Percentiles rank a stretch among this genome's conserved stretches.
These are phyloP conservation scores for Xylaria sp. DNA, from an alignment of 2,329 filamentous ascomycete genomes.

Conservation along the genomic window DNA sequence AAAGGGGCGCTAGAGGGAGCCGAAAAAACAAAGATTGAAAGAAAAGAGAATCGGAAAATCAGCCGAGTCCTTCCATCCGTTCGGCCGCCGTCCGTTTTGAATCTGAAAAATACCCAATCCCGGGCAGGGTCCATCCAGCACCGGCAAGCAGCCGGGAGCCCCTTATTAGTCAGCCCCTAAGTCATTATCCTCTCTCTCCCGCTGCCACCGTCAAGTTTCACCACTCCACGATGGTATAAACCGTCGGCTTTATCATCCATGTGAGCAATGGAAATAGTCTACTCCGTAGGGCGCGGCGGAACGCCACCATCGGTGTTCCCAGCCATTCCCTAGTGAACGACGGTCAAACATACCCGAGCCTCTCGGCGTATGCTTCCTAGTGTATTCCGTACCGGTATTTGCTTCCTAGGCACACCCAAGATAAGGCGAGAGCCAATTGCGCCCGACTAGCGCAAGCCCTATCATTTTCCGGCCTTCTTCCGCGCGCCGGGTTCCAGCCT, in stretches of 20 bases:
- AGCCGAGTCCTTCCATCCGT: too few relatives aligned
- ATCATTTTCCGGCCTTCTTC: neutral
- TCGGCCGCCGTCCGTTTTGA: neutral
- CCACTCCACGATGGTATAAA: neutral
- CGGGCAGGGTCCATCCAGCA: constrained; percentile 15
- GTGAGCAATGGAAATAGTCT: neutral
- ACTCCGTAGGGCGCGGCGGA: constrained; percentile 12
- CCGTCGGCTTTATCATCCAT: constrained; percentile 2
- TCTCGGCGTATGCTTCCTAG: neutral
- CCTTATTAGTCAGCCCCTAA: neutral
- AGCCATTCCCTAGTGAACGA: constrained; percentile 15
- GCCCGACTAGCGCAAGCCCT: neutral
- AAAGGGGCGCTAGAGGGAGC: too few relatives aligned
- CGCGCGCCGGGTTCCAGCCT: neutral
- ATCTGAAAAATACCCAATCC: neutral
- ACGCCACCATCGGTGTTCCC: neutral
- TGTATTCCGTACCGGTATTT: neutral
- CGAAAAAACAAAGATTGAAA: too few relatives aligned
- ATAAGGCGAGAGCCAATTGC: constrained; percentile 2
- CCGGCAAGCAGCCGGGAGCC: neutral
- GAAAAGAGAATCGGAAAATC: too few relatives aligned
- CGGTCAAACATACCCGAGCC: neutral
- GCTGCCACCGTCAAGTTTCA: neutral
- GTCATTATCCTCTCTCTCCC: neutral
- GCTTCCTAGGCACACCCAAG: neutral